Evolutionary conservation across 2,329 filamentous ascomycete genomes (phyloP), one percentile per base, ranked within the genome.

Genomic region (Lachnum nothofagi): DNA sequence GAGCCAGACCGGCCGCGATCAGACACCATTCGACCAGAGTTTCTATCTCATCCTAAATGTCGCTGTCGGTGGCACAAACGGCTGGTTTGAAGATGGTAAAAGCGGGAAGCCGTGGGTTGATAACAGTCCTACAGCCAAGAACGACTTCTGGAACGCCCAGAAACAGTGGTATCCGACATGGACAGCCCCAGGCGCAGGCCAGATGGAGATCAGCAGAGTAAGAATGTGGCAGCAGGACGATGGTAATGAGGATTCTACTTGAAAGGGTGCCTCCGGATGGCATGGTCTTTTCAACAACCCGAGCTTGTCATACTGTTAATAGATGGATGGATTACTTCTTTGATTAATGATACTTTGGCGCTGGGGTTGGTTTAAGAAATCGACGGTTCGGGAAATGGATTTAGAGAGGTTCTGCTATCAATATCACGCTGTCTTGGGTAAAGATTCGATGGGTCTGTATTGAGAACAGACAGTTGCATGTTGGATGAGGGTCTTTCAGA

Each of bases 101-200:
- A 75, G 75, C 35, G 77, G 75, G 25, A 94, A 94, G 73, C 88
- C 88, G 1, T 94, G 88, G 88, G 74, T 88, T 25, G 85, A 93
- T 64, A 71, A 66, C 14, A 83, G 79, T 44, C 66, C 73, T 1
- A 83, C 78, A 9, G 86, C 88, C 6, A 80, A 76, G 67, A 80
- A 77, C 60, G 86, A 91, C 63, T 94, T 94, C 65, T 93, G 86
- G 86, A 71, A 83, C 16, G 76, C 80, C 0, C 75, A 77, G 40
- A 71, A 80, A 46, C 56, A 71, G 23, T 91, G 87, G 86, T 69
- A 76, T 38, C 79, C 83, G 4, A 89, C 86, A 0, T 91, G 87
- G 87, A 77, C 76, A 50, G 71, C 70, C 14, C 56, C 62, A 2
- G 66, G 70, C n/a, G 61, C 76, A 57, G 83, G 82, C 1, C 74